Conservation (phyloP, 352 stramenopile species). For the Phytophthora gonapodyides region DNA sequence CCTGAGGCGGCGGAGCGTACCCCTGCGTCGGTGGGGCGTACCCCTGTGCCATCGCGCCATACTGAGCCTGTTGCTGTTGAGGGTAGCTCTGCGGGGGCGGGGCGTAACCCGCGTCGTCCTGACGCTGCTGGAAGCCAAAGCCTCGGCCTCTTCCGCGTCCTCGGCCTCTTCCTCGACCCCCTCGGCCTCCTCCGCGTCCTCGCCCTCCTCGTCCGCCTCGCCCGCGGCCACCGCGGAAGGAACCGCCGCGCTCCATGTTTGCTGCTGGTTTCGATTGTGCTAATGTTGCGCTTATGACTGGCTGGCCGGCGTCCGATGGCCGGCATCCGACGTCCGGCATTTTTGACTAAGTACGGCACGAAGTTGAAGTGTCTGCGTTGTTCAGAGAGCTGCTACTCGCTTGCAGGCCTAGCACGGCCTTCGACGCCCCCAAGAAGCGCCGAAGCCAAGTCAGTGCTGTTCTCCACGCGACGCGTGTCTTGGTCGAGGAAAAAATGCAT, state of each 20-base stretch:
- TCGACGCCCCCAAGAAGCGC: no score
- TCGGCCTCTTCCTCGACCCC: slow-evolving; percentile 36
- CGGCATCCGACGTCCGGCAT: no score
- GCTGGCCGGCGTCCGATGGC: neutral
- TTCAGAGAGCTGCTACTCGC: no score
- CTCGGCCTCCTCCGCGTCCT: slow-evolving; percentile 31
- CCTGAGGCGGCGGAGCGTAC: slow-evolving; percentile 6
- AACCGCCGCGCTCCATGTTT: slow-evolving; percentile 37
- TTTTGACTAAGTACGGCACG: no score
- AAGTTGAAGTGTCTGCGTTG: no score
- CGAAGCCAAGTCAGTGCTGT: no score
- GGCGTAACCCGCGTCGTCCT: slow-evolving; percentile 29
- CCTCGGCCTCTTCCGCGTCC: slow-evolving; percentile 19
- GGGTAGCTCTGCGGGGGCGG: slow-evolving; percentile 2
- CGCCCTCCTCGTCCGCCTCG: slow-evolving; percentile 28
- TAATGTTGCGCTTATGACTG: slow-evolving; percentile 17
- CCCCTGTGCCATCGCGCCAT: neutral
- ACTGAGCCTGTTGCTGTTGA: slow-evolving; percentile 11
- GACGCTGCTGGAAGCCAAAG: slow-evolving; percentile 24
- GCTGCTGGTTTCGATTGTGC: slow-evolving; percentile 1
- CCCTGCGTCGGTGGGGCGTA: slow-evolving; percentile 14
- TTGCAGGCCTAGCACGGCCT: no score
- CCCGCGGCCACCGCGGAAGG: slow-evolving; percentile 38
- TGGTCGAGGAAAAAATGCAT: no score
- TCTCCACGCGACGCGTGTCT: no score